Evolutionary conservation across 345 rosid genomes (phyloP).

Genomic region (Populus tremula): DNA sequence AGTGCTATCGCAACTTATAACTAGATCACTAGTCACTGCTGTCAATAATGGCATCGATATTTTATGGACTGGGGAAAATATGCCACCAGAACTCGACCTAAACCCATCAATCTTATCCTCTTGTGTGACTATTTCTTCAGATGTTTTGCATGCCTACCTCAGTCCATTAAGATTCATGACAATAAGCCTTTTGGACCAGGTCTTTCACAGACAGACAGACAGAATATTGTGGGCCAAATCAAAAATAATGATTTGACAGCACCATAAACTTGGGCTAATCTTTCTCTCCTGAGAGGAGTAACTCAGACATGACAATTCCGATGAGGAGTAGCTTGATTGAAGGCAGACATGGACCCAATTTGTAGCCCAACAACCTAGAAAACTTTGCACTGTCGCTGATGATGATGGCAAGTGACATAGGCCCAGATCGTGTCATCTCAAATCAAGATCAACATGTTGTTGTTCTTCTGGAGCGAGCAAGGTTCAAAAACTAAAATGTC

Average conservation of each 20-base stretch:
- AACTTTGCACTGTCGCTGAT: background rate
- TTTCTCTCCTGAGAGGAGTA: background rate
- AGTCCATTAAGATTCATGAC: background rate
- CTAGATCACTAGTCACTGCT: too few relatives aligned
- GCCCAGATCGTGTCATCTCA: background rate
- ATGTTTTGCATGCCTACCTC: background rate
- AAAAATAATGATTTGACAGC: too few relatives aligned
- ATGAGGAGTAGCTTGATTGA: background rate
- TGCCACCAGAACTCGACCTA: background rate
- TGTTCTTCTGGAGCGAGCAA: background rate
- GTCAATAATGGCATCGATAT: too few relatives aligned
- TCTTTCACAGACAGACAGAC: background rate
- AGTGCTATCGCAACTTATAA: too few relatives aligned
- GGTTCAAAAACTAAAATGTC: background rate
- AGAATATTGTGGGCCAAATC: background rate
- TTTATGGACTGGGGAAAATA: background rate
- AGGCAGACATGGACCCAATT: background rate
- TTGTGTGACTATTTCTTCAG: background rate
- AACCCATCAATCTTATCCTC: background rate
- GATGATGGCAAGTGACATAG: background rate
- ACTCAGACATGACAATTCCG: background rate
- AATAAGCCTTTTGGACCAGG: background rate
- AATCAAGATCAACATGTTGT: background rate
- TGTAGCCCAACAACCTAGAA: background rate
- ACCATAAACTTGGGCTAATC: background rate